A percentile compares a stretch with the other conserved stretches of the same genome.
Evolutionary conservation across 306 rosid species (phyloP).

Genomic region (Adenanthera pavonina): DNA sequence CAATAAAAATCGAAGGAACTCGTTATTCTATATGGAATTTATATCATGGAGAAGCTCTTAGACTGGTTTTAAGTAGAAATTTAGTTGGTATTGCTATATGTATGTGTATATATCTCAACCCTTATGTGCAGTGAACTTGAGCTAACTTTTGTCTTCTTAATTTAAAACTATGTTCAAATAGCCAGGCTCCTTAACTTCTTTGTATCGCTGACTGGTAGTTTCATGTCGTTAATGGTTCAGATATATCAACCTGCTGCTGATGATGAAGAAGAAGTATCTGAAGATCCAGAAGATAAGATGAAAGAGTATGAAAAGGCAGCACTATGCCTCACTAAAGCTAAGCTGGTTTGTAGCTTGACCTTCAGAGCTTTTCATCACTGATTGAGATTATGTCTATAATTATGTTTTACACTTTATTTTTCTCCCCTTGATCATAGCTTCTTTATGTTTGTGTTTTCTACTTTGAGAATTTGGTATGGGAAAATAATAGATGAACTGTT

Average conservation of each 20-base stretch:
- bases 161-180: background rate
- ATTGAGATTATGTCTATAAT: background rate
- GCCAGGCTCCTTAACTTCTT: constrained; percentile 5
- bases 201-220: constrained; percentile 19
- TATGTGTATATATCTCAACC: background rate
- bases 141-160: background rate
- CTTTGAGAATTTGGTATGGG: background rate
- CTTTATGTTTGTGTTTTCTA: background rate
- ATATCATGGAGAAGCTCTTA: background rate
- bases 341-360: constrained; percentile 69
- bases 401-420: background rate
- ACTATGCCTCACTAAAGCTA: constrained; percentile 63
- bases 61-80: constrained; percentile 2
- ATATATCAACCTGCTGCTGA: constrained; percentile 58
- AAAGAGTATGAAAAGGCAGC: constrained; percentile 83
- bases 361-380: constrained; percentile 33
- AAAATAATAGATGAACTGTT: background rate
- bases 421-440: background rate
- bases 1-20: background rate
- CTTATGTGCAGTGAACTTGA: background rate
- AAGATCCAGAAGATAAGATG: constrained; percentile 69
- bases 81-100: background rate
- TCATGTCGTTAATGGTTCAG: constrained; percentile 49
- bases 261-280: constrained; percentile 42
- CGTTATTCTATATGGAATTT: background rate